A percentile compares a stretch with the other conserved stretches of the same genome.
Evolutionary conservation across 768 basidiomycete genomes (phyloP).

Genomic region (Cubamyces sp.): DNA sequence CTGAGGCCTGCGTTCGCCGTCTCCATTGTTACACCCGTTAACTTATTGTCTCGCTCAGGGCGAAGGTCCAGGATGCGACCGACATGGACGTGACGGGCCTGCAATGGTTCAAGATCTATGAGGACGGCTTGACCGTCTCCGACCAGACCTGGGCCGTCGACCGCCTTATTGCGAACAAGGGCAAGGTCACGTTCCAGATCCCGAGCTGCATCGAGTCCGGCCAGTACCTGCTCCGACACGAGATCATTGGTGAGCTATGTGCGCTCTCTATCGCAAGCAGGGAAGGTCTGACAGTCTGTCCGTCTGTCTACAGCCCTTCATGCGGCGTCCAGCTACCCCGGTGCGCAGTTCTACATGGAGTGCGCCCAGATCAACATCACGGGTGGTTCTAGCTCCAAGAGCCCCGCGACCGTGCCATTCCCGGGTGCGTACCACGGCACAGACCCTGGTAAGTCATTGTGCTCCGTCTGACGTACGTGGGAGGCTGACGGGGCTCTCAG

Average conservation of each 20-base stretch:
- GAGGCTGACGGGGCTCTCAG: conserved; percentile 31
- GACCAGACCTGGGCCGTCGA: conserved; percentile 51
- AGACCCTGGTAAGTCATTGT: conserved; percentile 25
- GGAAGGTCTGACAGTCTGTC: too few species aligned
- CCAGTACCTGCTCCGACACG: conserved; percentile 54
- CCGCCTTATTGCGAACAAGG: conserved; percentile 48
- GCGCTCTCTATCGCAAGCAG: not conserved
- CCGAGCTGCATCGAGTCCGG: conserved; percentile 50
- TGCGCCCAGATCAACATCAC: conserved; percentile 39
- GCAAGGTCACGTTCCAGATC: conserved; percentile 52
- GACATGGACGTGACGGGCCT: conserved; percentile 52
- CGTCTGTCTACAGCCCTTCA: conserved; percentile 43
- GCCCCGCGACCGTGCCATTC: conserved; percentile 39
- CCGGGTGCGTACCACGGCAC: conserved; percentile 39
- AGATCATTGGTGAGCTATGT: conserved; percentile 48
- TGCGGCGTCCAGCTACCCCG: conserved; percentile 50
- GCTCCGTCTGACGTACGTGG: not conserved
- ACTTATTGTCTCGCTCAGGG: conserved; percentile 35
- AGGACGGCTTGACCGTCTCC: conserved; percentile 42
- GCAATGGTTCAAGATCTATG: conserved; percentile 56
- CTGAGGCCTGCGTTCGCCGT: not conserved
- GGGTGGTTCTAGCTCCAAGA: conserved; percentile 35
- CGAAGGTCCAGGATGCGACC: conserved; percentile 47
- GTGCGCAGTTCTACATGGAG: conserved; percentile 40
- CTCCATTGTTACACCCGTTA: not conserved